A percentile compares a stretch with the other conserved stretches of the same genome.
Conservation (phyloP, 139 green algal genomes). For the Cymbomonas tetramitiformis region DNA sequence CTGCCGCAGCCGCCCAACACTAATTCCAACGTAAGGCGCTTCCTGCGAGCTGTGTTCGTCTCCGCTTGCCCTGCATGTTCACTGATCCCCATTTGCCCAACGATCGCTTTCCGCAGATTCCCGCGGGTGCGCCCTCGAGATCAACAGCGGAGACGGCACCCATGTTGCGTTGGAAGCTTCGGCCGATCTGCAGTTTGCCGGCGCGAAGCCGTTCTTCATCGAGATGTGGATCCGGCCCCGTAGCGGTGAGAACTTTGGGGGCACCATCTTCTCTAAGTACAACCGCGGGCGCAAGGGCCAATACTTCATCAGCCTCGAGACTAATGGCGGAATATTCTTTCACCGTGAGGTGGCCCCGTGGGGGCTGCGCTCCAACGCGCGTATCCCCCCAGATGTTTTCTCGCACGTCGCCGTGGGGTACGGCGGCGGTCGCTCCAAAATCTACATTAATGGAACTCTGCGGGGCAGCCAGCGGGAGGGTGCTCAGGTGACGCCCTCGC, state of each 20-base stretch:
- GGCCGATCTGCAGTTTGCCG: not conserved
- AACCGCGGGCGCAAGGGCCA: conserved; percentile 21
- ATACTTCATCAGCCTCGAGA: conserved; percentile 16
- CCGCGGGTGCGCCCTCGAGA: not conserved
- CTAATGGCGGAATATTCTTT: conserved; percentile 15
- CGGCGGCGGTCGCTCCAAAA: not conserved
- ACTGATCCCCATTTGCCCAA: too few relatives aligned
- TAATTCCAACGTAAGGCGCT: too few relatives aligned
- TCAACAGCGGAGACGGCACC: not conserved
- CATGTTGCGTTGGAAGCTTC: not conserved
- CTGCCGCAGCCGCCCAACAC: too few relatives aligned
- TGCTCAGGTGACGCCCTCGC: too few relatives aligned
- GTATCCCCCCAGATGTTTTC: conserved; percentile 6
- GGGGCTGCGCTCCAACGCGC: conserved; percentile 2
- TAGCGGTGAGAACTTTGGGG: not conserved
- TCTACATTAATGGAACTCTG: not conserved
- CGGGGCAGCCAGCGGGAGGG: not conserved
- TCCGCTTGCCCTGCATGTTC: too few relatives aligned
- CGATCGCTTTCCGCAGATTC: too few relatives aligned
- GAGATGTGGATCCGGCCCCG: conserved; percentile 16
- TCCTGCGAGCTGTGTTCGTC: too few relatives aligned
- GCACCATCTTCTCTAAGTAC: conserved; percentile 16
- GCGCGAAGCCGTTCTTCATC: conserved; percentile 9
- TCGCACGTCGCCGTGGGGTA: conserved; percentile 20
- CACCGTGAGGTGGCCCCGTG: conserved; percentile 25